A percentile compares a stretch with the other conserved stretches of the same genome.
phyloP scores from a whole-genome alignment of 768 basidiomycete genomes.

The Vararia minispora region DNA sequence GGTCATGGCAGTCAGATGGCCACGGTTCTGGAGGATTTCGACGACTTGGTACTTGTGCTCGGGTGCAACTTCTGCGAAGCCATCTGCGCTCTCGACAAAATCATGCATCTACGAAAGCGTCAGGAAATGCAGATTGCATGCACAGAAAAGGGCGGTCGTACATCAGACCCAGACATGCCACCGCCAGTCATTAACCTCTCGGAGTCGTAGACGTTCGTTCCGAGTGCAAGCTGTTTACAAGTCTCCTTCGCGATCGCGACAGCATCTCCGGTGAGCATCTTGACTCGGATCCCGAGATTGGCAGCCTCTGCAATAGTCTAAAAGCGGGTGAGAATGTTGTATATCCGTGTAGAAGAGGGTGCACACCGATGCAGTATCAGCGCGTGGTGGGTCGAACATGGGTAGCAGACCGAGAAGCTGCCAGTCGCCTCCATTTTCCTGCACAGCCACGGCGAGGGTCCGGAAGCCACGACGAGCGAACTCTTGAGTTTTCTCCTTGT shows the following conservation, averaged over 20 bases:
- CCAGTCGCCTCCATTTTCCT: conserved; percentile 32
- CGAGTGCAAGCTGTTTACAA: conserved; percentile 31
- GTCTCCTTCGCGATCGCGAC: conserved; percentile 39
- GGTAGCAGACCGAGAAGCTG: conserved; percentile 29
- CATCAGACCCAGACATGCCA: conserved; percentile 30
- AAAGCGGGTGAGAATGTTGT: neutral
- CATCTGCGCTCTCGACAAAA: conserved; percentile 38
- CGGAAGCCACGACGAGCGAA: conserved; percentile 35
- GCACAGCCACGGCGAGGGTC: conserved; percentile 33
- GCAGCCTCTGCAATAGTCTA: conserved; percentile 33
- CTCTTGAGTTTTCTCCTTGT: conserved; percentile 24
- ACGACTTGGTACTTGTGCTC: conserved; percentile 29
- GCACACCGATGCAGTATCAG: conserved; percentile 29
- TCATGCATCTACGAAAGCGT: conserved; percentile 21
- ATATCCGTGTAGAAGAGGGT: neutral
- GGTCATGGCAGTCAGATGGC: conserved; percentile 33
- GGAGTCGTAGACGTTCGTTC: conserved; percentile 35
- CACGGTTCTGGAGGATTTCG: conserved; percentile 27
- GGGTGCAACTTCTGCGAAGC: conserved; percentile 39
- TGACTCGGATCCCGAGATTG: conserved; percentile 31
- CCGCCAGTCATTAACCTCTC: conserved; percentile 32
- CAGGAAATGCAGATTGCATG: neutral
- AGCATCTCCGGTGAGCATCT: conserved; percentile 42
- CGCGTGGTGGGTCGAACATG: conserved; percentile 33
- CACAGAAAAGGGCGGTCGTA: neutral